Evolutionary conservation across 1,139 yeast species (phyloP), one percentile per base, ranked within the genome.

Genomic region (Trichomonascaceae sp.): DNA sequence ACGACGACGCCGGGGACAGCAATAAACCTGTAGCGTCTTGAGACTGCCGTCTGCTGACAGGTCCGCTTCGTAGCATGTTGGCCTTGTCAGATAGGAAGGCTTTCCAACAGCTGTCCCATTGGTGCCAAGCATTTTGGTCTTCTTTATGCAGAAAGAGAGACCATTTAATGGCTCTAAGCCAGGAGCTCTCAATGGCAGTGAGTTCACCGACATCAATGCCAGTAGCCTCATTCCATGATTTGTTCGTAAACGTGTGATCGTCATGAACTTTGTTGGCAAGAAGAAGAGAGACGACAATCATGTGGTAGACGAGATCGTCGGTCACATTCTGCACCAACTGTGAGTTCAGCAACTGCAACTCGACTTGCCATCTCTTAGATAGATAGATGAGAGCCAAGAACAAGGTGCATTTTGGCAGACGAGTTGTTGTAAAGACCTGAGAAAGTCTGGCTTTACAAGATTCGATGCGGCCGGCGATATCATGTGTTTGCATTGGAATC

Each of bases 191-290:
- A 43, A 72, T 63, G 16, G 57, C 52, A 48, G 87, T 84, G 41
- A 89, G 65, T 27, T 67, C 60, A 3, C 50, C 49, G 35, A 82
- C 65, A 13, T 71, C 61, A 43, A 89, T 67, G 17, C 93, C 93
- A 11, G 96, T 81, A 16, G 96, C 97, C 37, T 85, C 89, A 31
- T 85, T 71, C 98, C 98, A 89, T 6, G 95, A 84, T 51, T 76
- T 76, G 60, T 87, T 89, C 41, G 94, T 85, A 52, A 89, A 89
- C 17, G 97, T 89, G 59, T 87, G 85, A 61, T 89, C 98, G 57
- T 89, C 97, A 53, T 87, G 85, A 56, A 85, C 82, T 59, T 89
- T 89, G 62, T 89, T 89, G 30, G 96, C 93, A 43, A 89, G 65
- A 27, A 89, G 71, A 31, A 89, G 66, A 1, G 93, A 69, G 20